These are phyloP conservation scores for Filobasidium uniguttulatum DNA, from an alignment of 1,284 basidiomycete species.

Conservation along the genomic window DNA sequence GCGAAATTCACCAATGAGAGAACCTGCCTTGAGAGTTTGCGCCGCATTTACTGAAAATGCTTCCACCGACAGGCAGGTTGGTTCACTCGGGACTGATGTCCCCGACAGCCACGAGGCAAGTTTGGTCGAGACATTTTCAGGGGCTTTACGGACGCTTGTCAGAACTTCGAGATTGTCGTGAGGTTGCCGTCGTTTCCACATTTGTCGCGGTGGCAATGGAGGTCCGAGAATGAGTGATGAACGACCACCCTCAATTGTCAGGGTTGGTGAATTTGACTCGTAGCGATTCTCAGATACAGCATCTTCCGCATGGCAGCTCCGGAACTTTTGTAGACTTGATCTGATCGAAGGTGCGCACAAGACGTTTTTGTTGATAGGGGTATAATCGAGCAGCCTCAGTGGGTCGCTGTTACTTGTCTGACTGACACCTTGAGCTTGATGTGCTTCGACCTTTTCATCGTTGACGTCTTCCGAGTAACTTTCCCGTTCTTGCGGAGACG, in stretches of 20 bases:
- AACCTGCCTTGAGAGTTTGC: constrained; percentile 18
- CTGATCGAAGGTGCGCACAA: constrained; percentile 23
- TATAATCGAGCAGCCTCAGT: constrained; percentile 34
- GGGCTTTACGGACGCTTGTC: background rate
- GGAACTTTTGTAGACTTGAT: constrained; percentile 16
- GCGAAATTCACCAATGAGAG: constrained; percentile 31
- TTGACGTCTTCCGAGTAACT: no score
- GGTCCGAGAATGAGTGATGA: no score
- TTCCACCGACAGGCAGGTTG: constrained; percentile 21
- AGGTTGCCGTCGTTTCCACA: constrained; percentile 22
- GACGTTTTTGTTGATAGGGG: constrained; percentile 29
- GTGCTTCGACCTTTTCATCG: background rate
- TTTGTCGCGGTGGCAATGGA: no score
- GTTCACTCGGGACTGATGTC: background rate
- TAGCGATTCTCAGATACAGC: background rate
- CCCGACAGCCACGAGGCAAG: background rate
- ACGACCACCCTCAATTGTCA: background rate
- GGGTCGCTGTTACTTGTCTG: constrained; percentile 3
- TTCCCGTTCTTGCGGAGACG: no score
- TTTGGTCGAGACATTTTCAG: background rate
- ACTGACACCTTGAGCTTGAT: background rate
- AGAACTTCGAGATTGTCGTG: background rate
- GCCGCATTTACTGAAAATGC: constrained; percentile 30
- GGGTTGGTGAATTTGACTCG: background rate
- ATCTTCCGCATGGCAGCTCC: background rate